Evolutionary conservation across 139 green algal species (phyloP).

Genomic region (Limnomonas spitsbergensis): DNA sequence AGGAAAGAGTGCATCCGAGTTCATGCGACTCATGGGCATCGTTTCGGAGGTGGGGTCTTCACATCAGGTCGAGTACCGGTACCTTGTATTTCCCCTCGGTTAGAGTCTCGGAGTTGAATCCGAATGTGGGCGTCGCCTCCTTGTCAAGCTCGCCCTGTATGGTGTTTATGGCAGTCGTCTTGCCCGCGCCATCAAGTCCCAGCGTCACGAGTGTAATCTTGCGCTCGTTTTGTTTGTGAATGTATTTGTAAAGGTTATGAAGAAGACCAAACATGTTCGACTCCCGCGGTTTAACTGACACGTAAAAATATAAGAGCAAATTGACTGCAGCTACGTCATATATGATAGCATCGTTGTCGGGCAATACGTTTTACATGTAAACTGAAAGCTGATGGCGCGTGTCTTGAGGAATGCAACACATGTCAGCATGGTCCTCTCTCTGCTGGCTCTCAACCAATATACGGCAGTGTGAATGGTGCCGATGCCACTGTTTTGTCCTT

Average conservation of each 20-base stretch:
- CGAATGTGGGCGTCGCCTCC: slow-evolving; percentile 46
- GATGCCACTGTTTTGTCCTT: no score
- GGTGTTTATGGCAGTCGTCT: slow-evolving; percentile 46
- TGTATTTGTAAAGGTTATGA: slow-evolving; percentile 14
- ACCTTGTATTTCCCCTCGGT: slow-evolving; percentile 34
- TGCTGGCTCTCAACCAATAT: no score
- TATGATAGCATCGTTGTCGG: no score
- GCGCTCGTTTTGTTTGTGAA: slow-evolving; percentile 7
- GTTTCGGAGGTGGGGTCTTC: not conserved
- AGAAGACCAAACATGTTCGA: slow-evolving; percentile 20
- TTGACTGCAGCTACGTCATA: no score
- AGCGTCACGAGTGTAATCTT: slow-evolving; percentile 36
- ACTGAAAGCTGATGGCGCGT: no score
- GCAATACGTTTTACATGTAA: no score
- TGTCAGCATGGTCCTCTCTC: no score
- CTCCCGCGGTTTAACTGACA: no score
- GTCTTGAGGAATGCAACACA: no score
- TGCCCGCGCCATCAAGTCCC: slow-evolving; percentile 54
- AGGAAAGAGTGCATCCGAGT: not conserved
- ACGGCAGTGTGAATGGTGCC: no score
- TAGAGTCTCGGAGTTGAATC: slow-evolving; percentile 41
- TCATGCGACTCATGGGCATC: not conserved
- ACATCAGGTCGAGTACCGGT: not conserved
- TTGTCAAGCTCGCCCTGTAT: slow-evolving; percentile 36
- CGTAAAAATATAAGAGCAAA: no score